Evolutionary conservation across 768 basidiomycete genomes (phyloP).

Genomic region (Ephemerocybe angulata): DNA sequence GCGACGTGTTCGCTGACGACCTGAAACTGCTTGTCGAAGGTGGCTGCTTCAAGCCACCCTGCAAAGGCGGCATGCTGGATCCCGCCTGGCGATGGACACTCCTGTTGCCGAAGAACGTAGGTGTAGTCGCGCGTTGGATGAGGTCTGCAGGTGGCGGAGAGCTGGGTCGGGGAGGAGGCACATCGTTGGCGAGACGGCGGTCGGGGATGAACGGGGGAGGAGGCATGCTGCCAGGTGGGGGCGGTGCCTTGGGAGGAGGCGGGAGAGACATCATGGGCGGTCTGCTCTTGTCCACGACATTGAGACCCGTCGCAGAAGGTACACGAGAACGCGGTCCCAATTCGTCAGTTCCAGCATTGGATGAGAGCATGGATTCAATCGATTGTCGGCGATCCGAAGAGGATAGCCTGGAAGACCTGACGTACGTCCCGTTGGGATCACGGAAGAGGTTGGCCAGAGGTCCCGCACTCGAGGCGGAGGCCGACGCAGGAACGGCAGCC

Average conservation of each 20-base stretch:
- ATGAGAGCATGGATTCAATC: slow-evolving; percentile 65
- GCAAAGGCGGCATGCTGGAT: slow-evolving; percentile 73
- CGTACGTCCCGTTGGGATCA: slow-evolving; percentile 50
- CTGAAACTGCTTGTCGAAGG: slow-evolving; percentile 83
- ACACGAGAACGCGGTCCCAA: slow-evolving; percentile 49
- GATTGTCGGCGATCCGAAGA: slow-evolving; percentile 65
- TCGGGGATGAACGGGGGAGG: slow-evolving; percentile 79
- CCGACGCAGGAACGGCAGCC: slow-evolving; percentile 19
- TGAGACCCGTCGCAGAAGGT: slow-evolving; percentile 40
- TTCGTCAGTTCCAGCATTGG: slow-evolving; percentile 44
- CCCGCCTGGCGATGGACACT: slow-evolving; percentile 55
- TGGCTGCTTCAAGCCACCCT: slow-evolving; percentile 60
- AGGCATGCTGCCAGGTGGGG: slow-evolving; percentile 66
- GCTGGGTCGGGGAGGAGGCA: slow-evolving; percentile 79
- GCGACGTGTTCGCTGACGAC: slow-evolving; percentile 61
- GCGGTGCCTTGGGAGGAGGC: slow-evolving; percentile 73
- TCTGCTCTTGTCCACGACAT: slow-evolving; percentile 67
- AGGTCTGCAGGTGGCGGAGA: slow-evolving; percentile 93
- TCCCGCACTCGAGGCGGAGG: slow-evolving; percentile 35
- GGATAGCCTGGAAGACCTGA: slow-evolving; percentile 41
- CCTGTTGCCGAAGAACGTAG: slow-evolving; percentile 60
- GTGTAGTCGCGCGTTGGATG: slow-evolving; percentile 87
- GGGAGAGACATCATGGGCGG: slow-evolving; percentile 85
- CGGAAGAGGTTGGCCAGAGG: slow-evolving; percentile 40
- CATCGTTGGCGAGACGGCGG: slow-evolving; percentile 45